A percentile compares a stretch with the other conserved stretches of the same genome.
Conservation (phyloP, 2,329 filamentous ascomycete genomes). For the Teratosphaeria pseudoeucalypti region DNA sequence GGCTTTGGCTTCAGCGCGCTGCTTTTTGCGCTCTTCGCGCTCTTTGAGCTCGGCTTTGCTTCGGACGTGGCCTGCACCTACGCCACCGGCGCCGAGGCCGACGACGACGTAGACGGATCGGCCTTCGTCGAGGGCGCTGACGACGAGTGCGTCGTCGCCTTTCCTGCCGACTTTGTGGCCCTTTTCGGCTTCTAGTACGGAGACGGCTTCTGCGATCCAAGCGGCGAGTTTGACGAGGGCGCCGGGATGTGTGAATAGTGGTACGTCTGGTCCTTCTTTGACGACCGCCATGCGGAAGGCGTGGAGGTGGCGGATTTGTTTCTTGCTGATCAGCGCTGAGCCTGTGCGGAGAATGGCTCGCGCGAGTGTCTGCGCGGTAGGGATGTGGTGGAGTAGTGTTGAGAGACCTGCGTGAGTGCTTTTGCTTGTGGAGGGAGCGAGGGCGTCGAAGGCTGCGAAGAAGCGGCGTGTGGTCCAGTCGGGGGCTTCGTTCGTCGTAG, state of each 20-base stretch:
- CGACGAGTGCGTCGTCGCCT: slow-evolving; percentile 58
- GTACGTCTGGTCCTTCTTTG: slow-evolving; percentile 83
- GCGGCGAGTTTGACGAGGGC: slow-evolving; percentile 87
- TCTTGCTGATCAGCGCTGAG: slow-evolving; percentile 81
- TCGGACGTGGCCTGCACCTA: slow-evolving; percentile 25
- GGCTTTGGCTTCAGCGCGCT: slow-evolving; percentile 47
- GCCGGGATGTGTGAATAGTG: slow-evolving; percentile 85
- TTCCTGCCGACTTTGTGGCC: slow-evolving; percentile 49
- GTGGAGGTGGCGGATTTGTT: slow-evolving; percentile 82
- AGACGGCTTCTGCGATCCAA: slow-evolving; percentile 87
- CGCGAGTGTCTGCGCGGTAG: slow-evolving; percentile 79
- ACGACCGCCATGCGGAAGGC: slow-evolving; percentile 94
- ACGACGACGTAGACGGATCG: slow-evolving; percentile 86
- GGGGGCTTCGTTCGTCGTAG: slow-evolving; percentile 16
- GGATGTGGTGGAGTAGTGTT: slow-evolving; percentile 63
- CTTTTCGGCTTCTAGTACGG: slow-evolving; percentile 76
- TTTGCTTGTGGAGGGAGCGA: slow-evolving; percentile 33
- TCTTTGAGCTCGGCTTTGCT: slow-evolving; percentile 35
- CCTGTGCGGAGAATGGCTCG: slow-evolving; percentile 89
- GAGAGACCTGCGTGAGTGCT: slow-evolving; percentile 45
- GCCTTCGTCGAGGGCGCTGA: slow-evolving; percentile 79
- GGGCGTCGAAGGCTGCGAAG: slow-evolving; percentile 50
- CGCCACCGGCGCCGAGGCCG: slow-evolving; percentile 56
- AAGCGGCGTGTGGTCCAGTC: slow-evolving; percentile 43
- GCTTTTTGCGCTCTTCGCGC: slow-evolving; percentile 51